A percentile compares a stretch with the other conserved stretches of the same genome.
These are phyloP conservation scores for Erodium trifolium DNA, from an alignment of 441 rosid genomes.

Conservation along the genomic window DNA sequence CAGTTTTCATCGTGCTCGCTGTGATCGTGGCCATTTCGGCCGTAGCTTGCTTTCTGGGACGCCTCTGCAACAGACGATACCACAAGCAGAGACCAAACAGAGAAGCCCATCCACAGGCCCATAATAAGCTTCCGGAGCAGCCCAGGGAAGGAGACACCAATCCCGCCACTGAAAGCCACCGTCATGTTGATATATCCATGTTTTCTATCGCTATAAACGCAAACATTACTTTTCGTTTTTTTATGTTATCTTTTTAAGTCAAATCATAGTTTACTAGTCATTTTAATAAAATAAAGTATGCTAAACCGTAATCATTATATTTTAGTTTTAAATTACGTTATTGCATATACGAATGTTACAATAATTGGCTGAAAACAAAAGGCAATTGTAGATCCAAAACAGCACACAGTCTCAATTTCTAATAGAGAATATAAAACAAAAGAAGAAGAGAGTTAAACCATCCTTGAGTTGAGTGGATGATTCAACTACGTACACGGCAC, in stretches of 20 bases:
- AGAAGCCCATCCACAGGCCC: slow-evolving; percentile 12
- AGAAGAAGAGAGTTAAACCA: neutral
- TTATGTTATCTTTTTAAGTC: too few species aligned
- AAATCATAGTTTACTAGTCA: too few species aligned
- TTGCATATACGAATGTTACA: too few species aligned
- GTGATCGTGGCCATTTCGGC: slow-evolving; percentile 44
- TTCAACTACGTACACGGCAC: slow-evolving; percentile 2
- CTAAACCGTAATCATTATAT: too few species aligned
- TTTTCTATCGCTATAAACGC: too few species aligned
- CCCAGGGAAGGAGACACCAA: slow-evolving; percentile 25
- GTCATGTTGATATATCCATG: too few species aligned
- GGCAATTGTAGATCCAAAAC: too few species aligned
- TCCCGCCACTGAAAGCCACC: too few species aligned
- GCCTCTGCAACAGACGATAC: slow-evolving; percentile 39
- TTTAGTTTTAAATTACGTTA: too few species aligned
- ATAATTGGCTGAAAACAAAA: too few species aligned
- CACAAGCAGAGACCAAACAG: slow-evolving; percentile 22
- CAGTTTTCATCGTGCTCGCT: slow-evolving; percentile 47
- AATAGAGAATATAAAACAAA: neutral
- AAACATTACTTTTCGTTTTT: too few species aligned
- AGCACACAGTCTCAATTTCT: neutral
- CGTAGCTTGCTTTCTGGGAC: slow-evolving; percentile 52
- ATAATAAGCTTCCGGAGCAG: slow-evolving; percentile 18
- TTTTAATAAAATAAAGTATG: too few species aligned
- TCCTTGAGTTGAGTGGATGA: neutral